Percentiles rank a stretch among this genome's conserved stretches.
Conservation (phyloP, 192 early-diverging fungal genomes). For the Backusella circina region DNA sequence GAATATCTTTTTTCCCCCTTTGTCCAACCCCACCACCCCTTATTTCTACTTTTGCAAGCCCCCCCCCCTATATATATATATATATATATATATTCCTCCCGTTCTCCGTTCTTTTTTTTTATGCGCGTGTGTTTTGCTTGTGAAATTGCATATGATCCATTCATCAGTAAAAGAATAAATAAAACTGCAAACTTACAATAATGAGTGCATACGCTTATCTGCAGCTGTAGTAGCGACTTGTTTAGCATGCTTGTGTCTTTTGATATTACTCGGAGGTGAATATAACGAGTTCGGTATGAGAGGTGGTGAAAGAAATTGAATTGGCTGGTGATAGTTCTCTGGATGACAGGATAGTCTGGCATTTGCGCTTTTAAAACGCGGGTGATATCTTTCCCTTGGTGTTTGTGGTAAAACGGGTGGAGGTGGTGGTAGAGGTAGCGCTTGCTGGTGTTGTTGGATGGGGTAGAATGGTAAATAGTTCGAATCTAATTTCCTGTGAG, state of each 20-base stretch:
- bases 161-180: background rate
- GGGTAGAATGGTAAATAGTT: background rate
- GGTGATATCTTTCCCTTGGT: background rate
- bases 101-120: background rate
- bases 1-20: background rate
- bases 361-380: slow-evolving; percentile 11
- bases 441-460: background rate
- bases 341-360: background rate
- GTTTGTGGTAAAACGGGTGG: background rate
- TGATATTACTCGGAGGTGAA: background rate
- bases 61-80: background rate
- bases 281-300: background rate
- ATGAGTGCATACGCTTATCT: background rate
- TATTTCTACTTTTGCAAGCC: background rate
- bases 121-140: background rate
- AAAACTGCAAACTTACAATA: background rate
- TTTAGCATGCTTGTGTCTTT: background rate
- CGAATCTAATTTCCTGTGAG: background rate
- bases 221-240: background rate
- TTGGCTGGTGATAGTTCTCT: background rate
- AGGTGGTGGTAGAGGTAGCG: background rate
- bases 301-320: background rate
- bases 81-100: background rate
- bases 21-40: background rate
- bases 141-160: background rate